phyloP scores from a whole-genome alignment of 148 eudicot genomes.

The Silene conica region DNA sequence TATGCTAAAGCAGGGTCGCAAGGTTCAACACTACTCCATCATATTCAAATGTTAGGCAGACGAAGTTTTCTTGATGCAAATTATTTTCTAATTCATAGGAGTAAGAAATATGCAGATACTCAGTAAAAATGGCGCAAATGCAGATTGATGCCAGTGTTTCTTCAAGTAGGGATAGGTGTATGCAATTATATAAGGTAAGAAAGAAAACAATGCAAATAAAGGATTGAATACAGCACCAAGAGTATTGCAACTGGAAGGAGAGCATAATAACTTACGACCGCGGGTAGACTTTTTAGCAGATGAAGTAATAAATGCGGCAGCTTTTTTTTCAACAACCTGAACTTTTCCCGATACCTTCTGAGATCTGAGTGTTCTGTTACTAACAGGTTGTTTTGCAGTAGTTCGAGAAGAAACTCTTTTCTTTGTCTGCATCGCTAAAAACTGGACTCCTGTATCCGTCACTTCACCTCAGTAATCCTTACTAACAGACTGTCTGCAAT shows the following conservation, averaged over 20 bases:
- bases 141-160: too few species aligned
- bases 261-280: conserved; percentile 34
- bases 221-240: neutral
- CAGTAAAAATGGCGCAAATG: too few species aligned
- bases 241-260: neutral
- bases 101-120: too few species aligned
- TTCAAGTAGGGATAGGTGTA: too few species aligned
- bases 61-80: neutral
- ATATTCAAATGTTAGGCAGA: too few species aligned
- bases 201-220: neutral
- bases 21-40: too few species aligned
- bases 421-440: conserved; percentile 77
- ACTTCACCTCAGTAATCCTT: neutral
- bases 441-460: conserved; percentile 11
- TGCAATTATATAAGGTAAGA: too few species aligned
- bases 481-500: too few species aligned
- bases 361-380: conserved; percentile 52
- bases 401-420: conserved; percentile 62
- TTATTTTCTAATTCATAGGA: too few species aligned
- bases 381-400: conserved; percentile 48
- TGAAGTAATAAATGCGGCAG: conserved; percentile 70
- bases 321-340: conserved; percentile 53
- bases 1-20: neutral
- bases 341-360: conserved; percentile 65
- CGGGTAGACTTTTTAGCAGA: conserved; percentile 65